Conservation (phyloP, 495 filamentous ascomycete genomes). For the Hapsidospora chrysogenum region DNA sequence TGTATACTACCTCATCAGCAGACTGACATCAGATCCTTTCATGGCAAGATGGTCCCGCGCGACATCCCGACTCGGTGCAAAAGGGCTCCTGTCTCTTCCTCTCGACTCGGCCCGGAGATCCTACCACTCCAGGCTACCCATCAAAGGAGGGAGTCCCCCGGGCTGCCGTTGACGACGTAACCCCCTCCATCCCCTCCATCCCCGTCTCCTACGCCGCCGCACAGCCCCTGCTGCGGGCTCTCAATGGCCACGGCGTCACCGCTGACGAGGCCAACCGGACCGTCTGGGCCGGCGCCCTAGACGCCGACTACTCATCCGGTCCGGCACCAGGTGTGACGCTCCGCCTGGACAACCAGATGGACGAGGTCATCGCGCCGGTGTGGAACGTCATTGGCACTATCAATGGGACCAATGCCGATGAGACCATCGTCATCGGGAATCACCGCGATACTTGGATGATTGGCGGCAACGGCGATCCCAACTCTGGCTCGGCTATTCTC, state of each 20-base stretch:
- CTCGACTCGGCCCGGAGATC: slow-evolving; percentile 41
- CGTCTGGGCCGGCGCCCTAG: slow-evolving; percentile 60
- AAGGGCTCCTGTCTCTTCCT: slow-evolving; percentile 76
- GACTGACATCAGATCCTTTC: no score
- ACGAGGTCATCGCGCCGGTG: slow-evolving; percentile 72
- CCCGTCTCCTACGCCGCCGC: slow-evolving; percentile 83
- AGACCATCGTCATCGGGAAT: slow-evolving; percentile 85
- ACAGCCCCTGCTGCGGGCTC: slow-evolving; percentile 64
- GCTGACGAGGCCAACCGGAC: slow-evolving; percentile 62
- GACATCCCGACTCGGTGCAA: slow-evolving; percentile 79
- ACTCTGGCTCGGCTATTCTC: slow-evolving; percentile 75
- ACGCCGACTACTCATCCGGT: slow-evolving; percentile 80
- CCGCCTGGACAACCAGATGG: slow-evolving; percentile 74
- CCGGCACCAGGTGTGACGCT: slow-evolving; percentile 66
- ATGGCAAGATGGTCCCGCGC: slow-evolving; percentile 54
- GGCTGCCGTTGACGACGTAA: slow-evolving; percentile 43
- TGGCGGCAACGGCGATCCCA: slow-evolving; percentile 75
- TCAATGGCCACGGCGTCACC: slow-evolving; percentile 75
- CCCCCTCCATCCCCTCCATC: slow-evolving; percentile 76
- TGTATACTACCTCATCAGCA: no score
- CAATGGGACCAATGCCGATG: slow-evolving; percentile 63
- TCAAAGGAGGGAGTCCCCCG: slow-evolving; percentile 77
- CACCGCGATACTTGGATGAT: slow-evolving; percentile 91
- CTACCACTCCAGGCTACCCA: slow-evolving; percentile 87
- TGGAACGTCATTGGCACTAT: slow-evolving; percentile 95